Conservation (phyloP, 495 filamentous ascomycete genomes). For the Talaromyces liani region DNA sequence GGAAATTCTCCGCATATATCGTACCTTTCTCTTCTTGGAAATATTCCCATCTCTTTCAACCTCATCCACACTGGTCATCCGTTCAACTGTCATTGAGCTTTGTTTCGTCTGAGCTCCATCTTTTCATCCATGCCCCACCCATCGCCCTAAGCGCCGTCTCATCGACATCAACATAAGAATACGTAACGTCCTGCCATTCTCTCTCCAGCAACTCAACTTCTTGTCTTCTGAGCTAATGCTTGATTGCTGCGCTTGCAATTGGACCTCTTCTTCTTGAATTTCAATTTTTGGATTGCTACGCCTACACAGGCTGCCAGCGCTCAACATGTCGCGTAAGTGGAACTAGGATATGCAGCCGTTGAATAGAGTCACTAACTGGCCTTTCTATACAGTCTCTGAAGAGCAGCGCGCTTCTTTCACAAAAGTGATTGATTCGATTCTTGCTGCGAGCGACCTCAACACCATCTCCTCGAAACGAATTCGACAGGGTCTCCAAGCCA, state of each 20-base stretch:
- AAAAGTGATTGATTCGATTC: conserved; percentile 85
- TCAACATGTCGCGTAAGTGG: conserved; percentile 8
- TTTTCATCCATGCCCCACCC: conserved; percentile 6
- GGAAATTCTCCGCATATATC: neutral
- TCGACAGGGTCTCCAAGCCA: conserved; percentile 73
- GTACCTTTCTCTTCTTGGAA: neutral
- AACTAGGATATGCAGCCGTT: conserved; percentile 19
- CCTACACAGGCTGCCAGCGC: neutral
- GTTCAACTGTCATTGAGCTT: neutral
- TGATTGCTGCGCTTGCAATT: neutral
- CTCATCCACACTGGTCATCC: neutral
- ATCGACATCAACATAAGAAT: neutral
- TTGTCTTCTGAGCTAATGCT: neutral
- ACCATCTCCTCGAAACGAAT: conserved; percentile 92
- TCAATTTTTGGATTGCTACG: neutral
- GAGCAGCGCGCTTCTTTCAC: conserved; percentile 63
- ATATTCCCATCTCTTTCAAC: neutral
- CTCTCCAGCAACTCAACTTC: neutral
- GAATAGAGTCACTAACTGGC: conserved; percentile 21
- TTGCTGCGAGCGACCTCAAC: conserved; percentile 71
- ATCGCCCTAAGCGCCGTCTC: conserved; percentile 5
- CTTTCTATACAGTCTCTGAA: conserved; percentile 53
- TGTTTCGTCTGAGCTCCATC: conserved; percentile 3
- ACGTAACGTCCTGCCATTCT: neutral
- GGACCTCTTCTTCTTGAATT: neutral